phyloP scores from a whole-genome alignment of 2,329 filamentous ascomycete genomes.

The Verticillium klebahnii region DNA sequence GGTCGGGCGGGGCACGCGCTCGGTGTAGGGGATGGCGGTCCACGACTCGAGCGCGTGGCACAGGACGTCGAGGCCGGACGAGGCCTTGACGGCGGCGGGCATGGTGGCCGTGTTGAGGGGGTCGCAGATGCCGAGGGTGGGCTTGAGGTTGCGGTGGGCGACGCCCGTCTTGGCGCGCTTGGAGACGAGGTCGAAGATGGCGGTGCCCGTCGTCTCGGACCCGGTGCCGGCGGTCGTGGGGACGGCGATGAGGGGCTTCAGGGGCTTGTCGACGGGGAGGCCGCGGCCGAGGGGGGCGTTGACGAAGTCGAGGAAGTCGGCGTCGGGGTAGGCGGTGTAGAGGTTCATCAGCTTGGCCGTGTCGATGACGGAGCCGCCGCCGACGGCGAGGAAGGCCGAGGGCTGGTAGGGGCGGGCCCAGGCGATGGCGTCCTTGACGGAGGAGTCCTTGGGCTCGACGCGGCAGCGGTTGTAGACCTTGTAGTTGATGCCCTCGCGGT shows the following conservation, averaged over 20 bases:
- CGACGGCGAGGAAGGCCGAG: conserved; percentile 90
- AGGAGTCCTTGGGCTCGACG: conserved; percentile 92
- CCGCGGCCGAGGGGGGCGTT: conserved; percentile 91
- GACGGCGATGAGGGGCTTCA: conserved; percentile 75
- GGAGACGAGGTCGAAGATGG: conserved; percentile 91
- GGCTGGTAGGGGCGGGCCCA: conserved; percentile 76
- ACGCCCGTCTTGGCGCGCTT: conserved; percentile 94
- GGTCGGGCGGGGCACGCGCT: conserved; percentile 74
- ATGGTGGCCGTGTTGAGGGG: conserved; percentile 92
- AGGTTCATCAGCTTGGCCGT: conserved; percentile 99
- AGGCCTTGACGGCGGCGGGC: conserved; percentile 89
- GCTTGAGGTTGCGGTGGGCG: conserved; percentile 92
- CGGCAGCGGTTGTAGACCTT: conserved; percentile 75
- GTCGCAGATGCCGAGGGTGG: conserved; percentile 81
- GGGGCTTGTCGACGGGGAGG: conserved; percentile 63
- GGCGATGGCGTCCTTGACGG: conserved; percentile 82
- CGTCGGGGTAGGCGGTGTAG: conserved; percentile 84
- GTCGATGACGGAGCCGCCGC: conserved; percentile 91
- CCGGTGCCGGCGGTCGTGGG: conserved; percentile 82
- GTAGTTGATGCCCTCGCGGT: conserved; percentile 72
- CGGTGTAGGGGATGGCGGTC: conserved; percentile 93
- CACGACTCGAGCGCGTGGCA: conserved; percentile 95
- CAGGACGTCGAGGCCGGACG: conserved; percentile 88
- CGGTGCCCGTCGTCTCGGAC: conserved; percentile 93
- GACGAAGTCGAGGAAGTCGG: conserved; percentile 95